A percentile compares a stretch with the other conserved stretches of the same genome.
Conservation (phyloP, 257 asterid genomes). For the Solanum acaule region DNA sequence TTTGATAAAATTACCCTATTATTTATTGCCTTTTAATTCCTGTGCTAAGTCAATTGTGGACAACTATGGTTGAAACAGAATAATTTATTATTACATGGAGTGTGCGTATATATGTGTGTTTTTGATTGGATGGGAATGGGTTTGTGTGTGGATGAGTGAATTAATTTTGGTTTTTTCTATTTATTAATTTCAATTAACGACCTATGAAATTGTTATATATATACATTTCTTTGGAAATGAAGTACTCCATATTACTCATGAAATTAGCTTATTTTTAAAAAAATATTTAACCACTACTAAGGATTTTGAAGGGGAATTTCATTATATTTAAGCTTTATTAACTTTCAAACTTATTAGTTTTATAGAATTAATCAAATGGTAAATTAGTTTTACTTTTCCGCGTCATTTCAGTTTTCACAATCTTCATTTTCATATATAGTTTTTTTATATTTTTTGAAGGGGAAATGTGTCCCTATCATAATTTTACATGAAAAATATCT, state of each 20-base stretch:
- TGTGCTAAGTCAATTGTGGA: no score
- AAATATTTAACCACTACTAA: neutral
- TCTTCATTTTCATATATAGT: no score
- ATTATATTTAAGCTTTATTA: neutral
- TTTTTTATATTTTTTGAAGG: no score
- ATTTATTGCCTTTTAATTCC: no score
- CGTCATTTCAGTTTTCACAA: neutral
- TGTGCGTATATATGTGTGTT: neutral
- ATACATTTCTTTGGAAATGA: neutral
- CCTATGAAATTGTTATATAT: neutral
- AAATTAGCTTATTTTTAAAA: no score
- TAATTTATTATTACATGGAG: neutral
- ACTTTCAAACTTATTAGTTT: neutral
- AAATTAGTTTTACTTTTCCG: no score
- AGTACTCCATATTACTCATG: neutral
- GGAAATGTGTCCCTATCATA: no score
- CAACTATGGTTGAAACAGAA: accelerated
- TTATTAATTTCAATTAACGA: neutral
- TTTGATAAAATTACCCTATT: no score
- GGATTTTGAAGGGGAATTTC: neutral
- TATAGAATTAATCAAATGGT: neutral
- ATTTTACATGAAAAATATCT: neutral
- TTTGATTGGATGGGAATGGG: neutral
- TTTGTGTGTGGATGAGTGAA: neutral
- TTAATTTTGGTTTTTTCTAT: no score